phyloP scores from a whole-genome alignment of 306 rosid species.

The Quercus dentata region DNA sequence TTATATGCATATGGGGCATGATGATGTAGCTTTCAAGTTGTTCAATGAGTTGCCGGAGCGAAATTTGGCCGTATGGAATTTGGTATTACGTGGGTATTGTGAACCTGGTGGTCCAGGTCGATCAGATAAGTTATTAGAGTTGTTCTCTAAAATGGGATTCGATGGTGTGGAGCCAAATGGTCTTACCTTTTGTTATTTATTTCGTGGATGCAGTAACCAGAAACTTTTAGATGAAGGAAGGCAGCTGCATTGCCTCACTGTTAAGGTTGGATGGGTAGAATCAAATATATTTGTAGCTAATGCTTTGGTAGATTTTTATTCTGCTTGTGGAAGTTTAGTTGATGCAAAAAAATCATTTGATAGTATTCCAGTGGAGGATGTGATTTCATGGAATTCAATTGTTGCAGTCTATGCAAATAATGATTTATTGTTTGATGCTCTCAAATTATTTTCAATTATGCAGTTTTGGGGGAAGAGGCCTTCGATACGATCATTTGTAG shows the following conservation, averaged over 20 bases:
- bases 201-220: constrained; percentile 50
- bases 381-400: constrained; percentile 92
- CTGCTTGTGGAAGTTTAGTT: constrained; percentile 55
- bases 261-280: constrained; percentile 57
- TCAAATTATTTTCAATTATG: constrained; percentile 52
- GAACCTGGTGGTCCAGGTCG: constrained; percentile 46
- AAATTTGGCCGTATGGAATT: constrained; percentile 62
- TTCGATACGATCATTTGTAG: constrained; percentile 58
- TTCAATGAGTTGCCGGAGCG: constrained; percentile 67
- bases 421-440: constrained; percentile 36
- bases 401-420: constrained; percentile 50
- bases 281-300: constrained; percentile 63
- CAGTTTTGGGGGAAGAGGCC: constrained; percentile 63
- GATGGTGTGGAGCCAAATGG: constrained; percentile 68
- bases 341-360: constrained; percentile 60
- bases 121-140: constrained; percentile 28
- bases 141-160: constrained; percentile 43
- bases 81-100: constrained; percentile 58
- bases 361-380: constrained; percentile 46
- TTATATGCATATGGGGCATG: constrained; percentile 43
- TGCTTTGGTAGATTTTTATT: constrained; percentile 85
- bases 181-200: constrained; percentile 68
- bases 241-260: constrained; percentile 54
- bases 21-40: constrained; percentile 44
- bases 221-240: constrained; percentile 50